Evolutionary conservation across 2,329 filamentous ascomycete genomes (phyloP), one percentile per base, ranked within the genome.

Genomic region (Pseudogymnoascus destructans): DNA sequence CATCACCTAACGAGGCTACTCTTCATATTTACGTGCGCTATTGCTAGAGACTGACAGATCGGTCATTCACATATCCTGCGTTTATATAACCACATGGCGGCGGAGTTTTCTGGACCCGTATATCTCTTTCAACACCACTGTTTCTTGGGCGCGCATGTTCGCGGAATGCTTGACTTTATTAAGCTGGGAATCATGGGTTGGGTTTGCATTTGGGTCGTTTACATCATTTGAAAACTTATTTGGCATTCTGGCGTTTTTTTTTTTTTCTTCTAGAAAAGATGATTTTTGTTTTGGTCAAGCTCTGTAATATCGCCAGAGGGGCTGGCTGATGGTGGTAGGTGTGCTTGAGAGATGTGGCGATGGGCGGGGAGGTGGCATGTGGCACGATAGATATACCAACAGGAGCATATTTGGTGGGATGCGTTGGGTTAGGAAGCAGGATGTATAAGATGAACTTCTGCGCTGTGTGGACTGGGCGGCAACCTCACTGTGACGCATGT

Each of bases 31-130:
- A 52, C 23, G 46, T 30, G 9, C 46, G 8, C 46, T 17, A 30
- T 52, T 13, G 9, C 46, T 30, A 30, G 46, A 52, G 25, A 30
- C 46, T 30, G 9, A 17, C 23, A 52, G 15, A 30, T 30, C 19
- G 23, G n/a, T 46, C 13, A 46, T 52, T 49, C 11, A 52, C 46
- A 30, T 52, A 52, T 52, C 15, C 10, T 30, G 46, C 25, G 46
- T 52, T 52, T 52, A 52, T 15, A 49, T 52, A 52, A 52, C 25
- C 25, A 52, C 46, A 52, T 52, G 25, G 46, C 46, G 46, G 46
- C 25, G 46, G 46, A 52, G 46, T 52, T 52, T 52, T 52, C n/a
- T 30, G 46, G 17, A 11, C 46, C 15, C 46, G 13, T 52, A 52
- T 17, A 30, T 52, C 25, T 52, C 46, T 19, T 52, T 52, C 10